phyloP scores from a whole-genome alignment of 345 rosid species.

The Kernera saxatilis region DNA sequence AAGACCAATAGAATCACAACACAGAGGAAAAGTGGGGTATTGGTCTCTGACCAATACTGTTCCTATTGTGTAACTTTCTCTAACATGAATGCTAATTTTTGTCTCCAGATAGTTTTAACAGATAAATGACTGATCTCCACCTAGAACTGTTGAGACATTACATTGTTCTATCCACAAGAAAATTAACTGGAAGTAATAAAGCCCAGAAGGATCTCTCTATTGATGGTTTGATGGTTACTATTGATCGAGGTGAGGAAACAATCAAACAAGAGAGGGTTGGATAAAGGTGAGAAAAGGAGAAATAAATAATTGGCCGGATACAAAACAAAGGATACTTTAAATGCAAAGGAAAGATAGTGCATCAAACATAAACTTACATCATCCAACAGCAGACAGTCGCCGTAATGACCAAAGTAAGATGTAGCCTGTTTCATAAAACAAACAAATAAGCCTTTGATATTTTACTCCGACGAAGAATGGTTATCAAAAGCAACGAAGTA shows the following conservation, averaged over 20 bases:
- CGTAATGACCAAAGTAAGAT: slow-evolving; percentile 79
- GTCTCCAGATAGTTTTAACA: not conserved
- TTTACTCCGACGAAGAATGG: not conserved
- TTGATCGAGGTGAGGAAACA: not conserved
- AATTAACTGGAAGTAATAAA: not conserved
- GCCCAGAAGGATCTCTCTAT: not conserved
- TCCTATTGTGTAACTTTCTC: not conserved
- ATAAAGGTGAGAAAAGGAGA: not conserved
- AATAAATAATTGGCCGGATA: not conserved
- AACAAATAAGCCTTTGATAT: not conserved
- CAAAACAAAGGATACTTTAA: not conserved
- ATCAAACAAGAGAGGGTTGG: not conserved
- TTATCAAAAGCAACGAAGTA: not conserved
- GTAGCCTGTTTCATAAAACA: slow-evolving; percentile 51
- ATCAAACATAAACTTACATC: slow-evolving; percentile 60
- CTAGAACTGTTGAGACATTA: not conserved
- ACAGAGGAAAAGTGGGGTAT: not conserved
- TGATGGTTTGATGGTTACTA: not conserved
- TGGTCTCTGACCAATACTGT: not conserved
- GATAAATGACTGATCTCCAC: not conserved
- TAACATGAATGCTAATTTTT: not conserved
- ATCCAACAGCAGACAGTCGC: slow-evolving; percentile 94
- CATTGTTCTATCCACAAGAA: not conserved
- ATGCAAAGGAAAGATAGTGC: not conserved
- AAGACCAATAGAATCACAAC: not conserved